Conservation (phyloP, 2,329 filamentous ascomycete species). For the Alternaria sp. region DNA sequence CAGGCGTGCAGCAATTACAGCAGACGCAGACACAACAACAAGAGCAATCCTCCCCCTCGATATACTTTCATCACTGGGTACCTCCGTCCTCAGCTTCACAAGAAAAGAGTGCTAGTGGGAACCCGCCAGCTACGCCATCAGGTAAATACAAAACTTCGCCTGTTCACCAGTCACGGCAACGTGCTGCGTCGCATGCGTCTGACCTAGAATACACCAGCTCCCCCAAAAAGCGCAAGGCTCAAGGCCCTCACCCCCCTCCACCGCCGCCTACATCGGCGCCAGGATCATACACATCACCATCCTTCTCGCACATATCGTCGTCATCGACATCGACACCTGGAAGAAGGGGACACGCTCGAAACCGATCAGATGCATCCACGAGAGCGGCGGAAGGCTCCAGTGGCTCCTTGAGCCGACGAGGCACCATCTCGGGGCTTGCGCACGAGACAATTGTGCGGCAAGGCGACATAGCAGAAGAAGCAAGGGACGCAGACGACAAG, state of each 20-base stretch:
- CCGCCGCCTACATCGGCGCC: constrained; percentile 60
- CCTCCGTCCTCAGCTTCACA: constrained; percentile 68
- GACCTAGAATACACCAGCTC: constrained; percentile 72
- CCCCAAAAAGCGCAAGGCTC: constrained; percentile 83
- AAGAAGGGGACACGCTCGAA: constrained; percentile 66
- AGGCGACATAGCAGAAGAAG: constrained; percentile 32
- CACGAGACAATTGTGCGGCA: constrained; percentile 38
- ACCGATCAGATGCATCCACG: constrained; percentile 67
- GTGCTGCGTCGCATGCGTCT: constrained; percentile 59
- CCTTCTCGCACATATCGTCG: constrained; percentile 64
- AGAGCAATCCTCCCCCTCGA: constrained; percentile 71
- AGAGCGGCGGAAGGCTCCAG: constrained; percentile 40
- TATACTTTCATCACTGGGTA: constrained; percentile 94
- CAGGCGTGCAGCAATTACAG: constrained; percentile 51
- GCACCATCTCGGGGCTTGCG: constrained; percentile 41
- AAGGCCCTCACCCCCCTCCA: constrained; percentile 58
- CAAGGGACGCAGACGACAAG: constrained; percentile 31
- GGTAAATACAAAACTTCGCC: constrained; percentile 60
- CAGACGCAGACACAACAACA: constrained; percentile 63
- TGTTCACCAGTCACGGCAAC: constrained; percentile 49
- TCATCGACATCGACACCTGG: constrained; percentile 62
- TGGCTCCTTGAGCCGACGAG: constrained; percentile 41
- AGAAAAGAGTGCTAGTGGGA: constrained; percentile 60
- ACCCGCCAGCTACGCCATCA: constrained; percentile 75
- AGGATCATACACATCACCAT: constrained; percentile 55